These are phyloP conservation scores for Fusarium sp. DNA, from an alignment of 2,329 filamentous ascomycete genomes.

Conservation along the genomic window DNA sequence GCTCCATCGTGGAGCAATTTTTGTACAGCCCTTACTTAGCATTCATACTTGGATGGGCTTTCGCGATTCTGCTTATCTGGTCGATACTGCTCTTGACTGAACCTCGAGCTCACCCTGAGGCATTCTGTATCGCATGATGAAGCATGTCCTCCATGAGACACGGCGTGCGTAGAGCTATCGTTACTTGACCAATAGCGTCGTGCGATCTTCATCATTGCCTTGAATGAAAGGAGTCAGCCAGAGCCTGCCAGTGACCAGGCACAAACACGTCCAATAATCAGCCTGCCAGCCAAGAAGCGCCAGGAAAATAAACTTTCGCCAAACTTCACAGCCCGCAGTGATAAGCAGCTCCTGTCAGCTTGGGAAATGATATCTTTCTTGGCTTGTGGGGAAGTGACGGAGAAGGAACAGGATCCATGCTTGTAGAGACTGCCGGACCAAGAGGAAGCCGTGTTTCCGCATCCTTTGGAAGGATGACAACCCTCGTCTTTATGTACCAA, in stretches of 20 bases:
- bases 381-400: not conserved
- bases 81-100: not conserved
- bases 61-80: not conserved
- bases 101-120: not conserved
- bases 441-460: not conserved
- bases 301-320: not conserved
- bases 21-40: too few relatives aligned
- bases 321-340: not conserved
- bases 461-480: not conserved
- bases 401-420: not conserved
- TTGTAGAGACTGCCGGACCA: not conserved
- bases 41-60: not conserved
- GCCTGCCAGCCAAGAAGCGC: not conserved
- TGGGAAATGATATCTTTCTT: not conserved
- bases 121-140: not conserved
- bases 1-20: too few relatives aligned
- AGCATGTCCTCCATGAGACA: not conserved
- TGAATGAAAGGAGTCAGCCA: not conserved
- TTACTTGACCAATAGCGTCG: not conserved
- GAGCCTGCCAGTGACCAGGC: not conserved
- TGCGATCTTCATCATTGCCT: not conserved
- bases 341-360: not conserved
- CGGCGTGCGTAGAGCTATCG: not conserved
- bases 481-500: not conserved
- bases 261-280: not conserved